phyloP scores from a whole-genome alignment of 2,329 filamentous ascomycete species.

The Xylariomycetidae sp. region DNA sequence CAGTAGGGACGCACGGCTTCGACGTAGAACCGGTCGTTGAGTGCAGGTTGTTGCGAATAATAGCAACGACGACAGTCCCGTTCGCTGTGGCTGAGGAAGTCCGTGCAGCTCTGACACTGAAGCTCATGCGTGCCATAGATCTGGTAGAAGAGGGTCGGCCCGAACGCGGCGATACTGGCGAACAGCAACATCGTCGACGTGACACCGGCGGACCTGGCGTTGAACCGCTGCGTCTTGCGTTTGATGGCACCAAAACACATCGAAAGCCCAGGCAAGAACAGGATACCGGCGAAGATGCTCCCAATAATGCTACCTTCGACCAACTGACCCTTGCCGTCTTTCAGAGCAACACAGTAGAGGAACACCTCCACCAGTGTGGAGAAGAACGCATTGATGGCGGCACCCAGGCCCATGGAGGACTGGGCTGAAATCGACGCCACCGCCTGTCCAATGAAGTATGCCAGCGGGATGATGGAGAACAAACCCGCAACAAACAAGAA shows the following conservation, averaged over 20 bases:
- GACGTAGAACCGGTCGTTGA: constrained; percentile 83
- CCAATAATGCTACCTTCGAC: constrained; percentile 97
- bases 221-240: constrained; percentile 97
- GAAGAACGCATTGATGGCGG: constrained; percentile 97
- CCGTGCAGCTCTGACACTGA: constrained; percentile 65
- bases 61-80: constrained; percentile 88
- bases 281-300: constrained; percentile 93
- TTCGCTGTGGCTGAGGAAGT: constrained; percentile 37
- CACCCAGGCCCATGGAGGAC: constrained; percentile 95
- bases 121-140: constrained; percentile 97
- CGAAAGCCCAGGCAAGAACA: constrained; percentile 89
- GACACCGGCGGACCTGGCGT: constrained; percentile 90
- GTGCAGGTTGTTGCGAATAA: constrained; percentile 79
- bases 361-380: constrained; percentile 97
- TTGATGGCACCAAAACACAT: constrained; percentile 99
- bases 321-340: constrained; percentile 83
- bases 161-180: constrained; percentile 89
- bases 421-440: constrained; percentile 98
- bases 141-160: constrained; percentile 95
- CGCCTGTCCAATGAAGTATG: constrained; percentile 97
- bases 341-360: constrained; percentile 89
- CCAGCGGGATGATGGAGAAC: constrained; percentile 89
- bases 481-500: constrained; percentile 81
- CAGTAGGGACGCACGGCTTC: constrained; percentile 91
- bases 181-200: constrained; percentile 98